Conservation (phyloP, 2,329 filamentous ascomycete species). For the Aureobasidium sp. region DNA sequence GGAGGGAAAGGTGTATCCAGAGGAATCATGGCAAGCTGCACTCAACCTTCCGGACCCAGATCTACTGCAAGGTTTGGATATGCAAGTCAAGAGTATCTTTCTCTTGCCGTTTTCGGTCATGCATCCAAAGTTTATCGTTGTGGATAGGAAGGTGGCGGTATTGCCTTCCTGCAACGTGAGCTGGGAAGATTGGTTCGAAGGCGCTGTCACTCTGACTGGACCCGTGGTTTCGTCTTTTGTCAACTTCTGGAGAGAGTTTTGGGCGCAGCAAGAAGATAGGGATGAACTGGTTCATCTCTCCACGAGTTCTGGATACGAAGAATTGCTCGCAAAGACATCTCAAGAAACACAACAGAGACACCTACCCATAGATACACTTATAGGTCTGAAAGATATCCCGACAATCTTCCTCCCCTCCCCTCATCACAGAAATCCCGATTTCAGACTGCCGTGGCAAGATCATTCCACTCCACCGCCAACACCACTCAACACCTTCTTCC, state of each 20-base stretch:
- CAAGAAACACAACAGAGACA: neutral
- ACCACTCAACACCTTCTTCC: slow-evolving; percentile 59
- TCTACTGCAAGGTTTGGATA: slow-evolving; percentile 54
- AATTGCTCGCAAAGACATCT: neutral
- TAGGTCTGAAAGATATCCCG: slow-evolving; percentile 30
- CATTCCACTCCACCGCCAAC: slow-evolving; percentile 51
- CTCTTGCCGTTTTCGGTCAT: slow-evolving; percentile 77
- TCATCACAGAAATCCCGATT: slow-evolving; percentile 62
- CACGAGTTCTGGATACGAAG: neutral
- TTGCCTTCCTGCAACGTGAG: slow-evolving; percentile 78
- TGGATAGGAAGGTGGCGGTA: slow-evolving; percentile 61
- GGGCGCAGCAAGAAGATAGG: slow-evolving; percentile 40
- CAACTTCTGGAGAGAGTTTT: slow-evolving; percentile 62
- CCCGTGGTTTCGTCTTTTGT: slow-evolving; percentile 55
- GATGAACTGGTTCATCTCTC: neutral
- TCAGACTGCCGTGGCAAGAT: slow-evolving; percentile 49
- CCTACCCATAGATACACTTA: neutral
- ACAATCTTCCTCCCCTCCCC: slow-evolving; percentile 67
- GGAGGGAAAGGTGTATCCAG: slow-evolving; percentile 55
- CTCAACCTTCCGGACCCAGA: slow-evolving; percentile 57
- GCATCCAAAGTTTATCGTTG: slow-evolving; percentile 75
- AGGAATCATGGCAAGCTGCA: slow-evolving; percentile 50
- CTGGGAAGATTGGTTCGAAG: slow-evolving; percentile 85
- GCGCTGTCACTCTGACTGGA: slow-evolving; percentile 61
- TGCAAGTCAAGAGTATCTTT: slow-evolving; percentile 71